Base-by-base conservation (phyloP, 176 grass and related monocot genomes). In the Leersia perrieri region DNA sequence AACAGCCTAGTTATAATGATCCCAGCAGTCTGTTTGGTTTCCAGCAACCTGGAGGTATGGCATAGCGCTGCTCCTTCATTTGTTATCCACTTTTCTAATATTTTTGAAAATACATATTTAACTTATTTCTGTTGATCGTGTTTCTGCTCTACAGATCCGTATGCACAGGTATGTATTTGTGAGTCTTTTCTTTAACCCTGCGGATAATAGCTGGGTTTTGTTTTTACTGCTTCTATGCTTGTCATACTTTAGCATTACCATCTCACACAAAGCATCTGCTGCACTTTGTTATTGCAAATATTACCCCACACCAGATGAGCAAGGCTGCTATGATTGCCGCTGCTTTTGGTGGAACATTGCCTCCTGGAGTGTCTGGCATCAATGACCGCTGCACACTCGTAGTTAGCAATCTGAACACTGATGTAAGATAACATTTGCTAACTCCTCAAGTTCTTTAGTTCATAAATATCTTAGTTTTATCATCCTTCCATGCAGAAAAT, bases 371-470 rank as follows among this genome's bases (percentile, higher is more conserved):
- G 66, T 87, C 84, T 82, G 95, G 85, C 82, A 83, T 88, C 83
- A 92, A 98, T 86, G 95, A 92, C 70, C 92, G 92, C 49, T 93
- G 93, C 73, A 99, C 93, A 60, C 88, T 99, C 22, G 86, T 99
- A 76, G 87, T 88, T 66, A 99, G 93, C 90, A 99, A 99, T 80
- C 85, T 99, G 85, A 89, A 99, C 82, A 82, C 88, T 80, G 89
- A 91, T 75, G 97, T 96, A 99, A 93, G 89, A 47, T 58, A 38
- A 45, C 30, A 73, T 29, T 63, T 34, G 38, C 38, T 38, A 63
- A 63, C 13, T 63, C 22, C 11, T 3, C 22, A 47, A 13, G 79
- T 28, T 72, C 11, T 63, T 82, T 1, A 9, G 20, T 14, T 62
- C 36, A 45, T 33, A 33, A 45, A 18, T 11, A 14, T 72, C 28